Evolutionary conservation across 371 early-diverging fungal species (phyloP).

Genomic region (Mortierella sp.): DNA sequence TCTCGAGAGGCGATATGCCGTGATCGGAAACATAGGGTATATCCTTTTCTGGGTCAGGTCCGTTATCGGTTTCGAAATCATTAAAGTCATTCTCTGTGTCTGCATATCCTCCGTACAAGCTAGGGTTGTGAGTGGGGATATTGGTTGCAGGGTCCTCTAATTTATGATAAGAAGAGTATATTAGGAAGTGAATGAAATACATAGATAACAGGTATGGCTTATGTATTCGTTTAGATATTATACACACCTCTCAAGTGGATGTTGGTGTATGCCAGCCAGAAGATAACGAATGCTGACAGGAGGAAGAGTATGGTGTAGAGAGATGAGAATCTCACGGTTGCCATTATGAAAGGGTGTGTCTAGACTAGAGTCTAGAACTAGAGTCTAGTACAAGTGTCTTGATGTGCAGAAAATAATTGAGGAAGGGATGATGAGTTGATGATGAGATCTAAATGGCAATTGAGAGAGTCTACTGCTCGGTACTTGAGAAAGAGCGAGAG

Average conservation of each 20-base stretch:
- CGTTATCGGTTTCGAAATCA: neutral
- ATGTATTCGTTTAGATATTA: neutral
- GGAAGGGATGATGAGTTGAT: neutral
- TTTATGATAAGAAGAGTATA: neutral
- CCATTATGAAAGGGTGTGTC: conserved; percentile 10
- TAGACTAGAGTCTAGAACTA: neutral
- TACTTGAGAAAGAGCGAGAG: too few relatives aligned
- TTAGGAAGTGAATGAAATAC: neutral
- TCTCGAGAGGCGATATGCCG: conserved; percentile 40
- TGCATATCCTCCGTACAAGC: neutral
- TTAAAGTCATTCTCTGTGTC: neutral
- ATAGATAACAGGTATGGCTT: neutral
- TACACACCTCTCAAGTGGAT: conserved; percentile 33
- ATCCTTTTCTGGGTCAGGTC: conserved; percentile 44
- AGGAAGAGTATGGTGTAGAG: conserved; percentile 25
- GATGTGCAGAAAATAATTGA: too few relatives aligned
- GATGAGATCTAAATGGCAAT: neutral
- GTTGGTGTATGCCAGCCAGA: conserved; percentile 36
- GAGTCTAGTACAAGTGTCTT: neutral
- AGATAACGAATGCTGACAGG: conserved; percentile 20
- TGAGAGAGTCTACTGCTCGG: neutral
- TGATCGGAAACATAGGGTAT: conserved; percentile 35
- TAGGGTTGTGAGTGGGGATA: neutral
- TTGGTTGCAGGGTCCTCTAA: neutral
- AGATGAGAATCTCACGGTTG: conserved; percentile 28